Evolutionary conservation across 495 filamentous ascomycete genomes (phyloP).

Genomic region (Xylaria bambusicola): DNA sequence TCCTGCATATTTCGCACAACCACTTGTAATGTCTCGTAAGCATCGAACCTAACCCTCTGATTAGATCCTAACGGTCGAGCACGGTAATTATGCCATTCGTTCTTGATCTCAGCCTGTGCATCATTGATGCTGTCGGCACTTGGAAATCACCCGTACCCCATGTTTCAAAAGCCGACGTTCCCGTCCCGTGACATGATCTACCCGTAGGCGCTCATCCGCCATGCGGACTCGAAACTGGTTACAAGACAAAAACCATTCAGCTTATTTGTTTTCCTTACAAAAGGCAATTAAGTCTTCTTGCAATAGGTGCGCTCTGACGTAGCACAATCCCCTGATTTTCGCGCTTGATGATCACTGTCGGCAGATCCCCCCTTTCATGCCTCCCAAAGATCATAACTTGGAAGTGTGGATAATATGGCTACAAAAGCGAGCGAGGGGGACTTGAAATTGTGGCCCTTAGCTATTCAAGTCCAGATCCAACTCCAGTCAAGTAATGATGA

Average conservation of each 20-base stretch:
- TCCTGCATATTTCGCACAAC: too few relatives aligned
- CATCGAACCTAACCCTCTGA: too few relatives aligned
- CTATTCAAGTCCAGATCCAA: background rate
- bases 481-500: conserved; percentile 5
- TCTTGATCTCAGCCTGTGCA: background rate
- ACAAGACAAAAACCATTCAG: too few relatives aligned
- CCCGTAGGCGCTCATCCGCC: background rate
- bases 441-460: background rate
- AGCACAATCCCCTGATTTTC: background rate
- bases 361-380: background rate
- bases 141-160: background rate
- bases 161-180: background rate
- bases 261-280: too few relatives aligned
- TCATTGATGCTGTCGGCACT: background rate
- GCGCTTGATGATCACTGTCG: background rate
- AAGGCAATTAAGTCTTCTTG: background rate
- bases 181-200: background rate
- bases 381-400: background rate
- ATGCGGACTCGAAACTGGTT: background rate
- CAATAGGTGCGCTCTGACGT: background rate
- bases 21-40: too few relatives aligned
- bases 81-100: background rate
- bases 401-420: background rate
- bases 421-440: background rate
- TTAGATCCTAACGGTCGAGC: background rate